Percentiles rank a stretch among this genome's conserved stretches.
These are phyloP conservation scores for Suillus sp. DNA, from an alignment of 768 basidiomycete genomes.

Conservation along the genomic window DNA sequence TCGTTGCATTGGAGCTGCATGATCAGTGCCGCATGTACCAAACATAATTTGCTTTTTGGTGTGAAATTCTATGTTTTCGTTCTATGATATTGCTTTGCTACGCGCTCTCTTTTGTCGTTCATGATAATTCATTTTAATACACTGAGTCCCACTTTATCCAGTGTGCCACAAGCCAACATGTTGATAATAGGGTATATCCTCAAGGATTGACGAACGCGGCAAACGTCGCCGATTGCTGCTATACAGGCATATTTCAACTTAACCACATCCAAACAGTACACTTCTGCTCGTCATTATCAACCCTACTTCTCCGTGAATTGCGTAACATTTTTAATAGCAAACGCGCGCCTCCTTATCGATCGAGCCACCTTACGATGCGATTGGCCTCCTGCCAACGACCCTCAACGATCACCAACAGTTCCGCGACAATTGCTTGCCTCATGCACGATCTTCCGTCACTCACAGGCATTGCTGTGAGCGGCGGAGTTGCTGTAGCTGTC, in stretches of 20 bases:
- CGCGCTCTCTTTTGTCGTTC: background rate
- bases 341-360: constrained; percentile 60
- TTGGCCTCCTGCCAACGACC: constrained; percentile 75
- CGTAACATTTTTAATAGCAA: constrained; percentile 21
- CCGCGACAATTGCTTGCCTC: constrained; percentile 78
- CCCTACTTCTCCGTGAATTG: background rate
- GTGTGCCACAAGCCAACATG: background rate
- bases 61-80: background rate
- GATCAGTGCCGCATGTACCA: constrained; percentile 10
- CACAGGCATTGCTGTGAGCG: too few relatives aligned
- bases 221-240: background rate
- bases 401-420: constrained; percentile 11
- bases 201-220: background rate
- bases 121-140: background rate
- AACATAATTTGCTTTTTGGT: background rate
- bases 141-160: background rate
- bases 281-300: background rate
- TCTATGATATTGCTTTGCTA: background rate
- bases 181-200: background rate
- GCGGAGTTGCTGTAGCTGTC: too few relatives aligned
- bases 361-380: constrained; percentile 61
- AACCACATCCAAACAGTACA: background rate
- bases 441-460: constrained; percentile 78
- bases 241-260: too few relatives aligned
- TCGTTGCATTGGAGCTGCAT: constrained; percentile 52